Evolutionary conservation across 1,139 yeast species (phyloP), one percentile per base, ranked within the genome.

Genomic region (Suhomyces chickasaworum): DNA sequence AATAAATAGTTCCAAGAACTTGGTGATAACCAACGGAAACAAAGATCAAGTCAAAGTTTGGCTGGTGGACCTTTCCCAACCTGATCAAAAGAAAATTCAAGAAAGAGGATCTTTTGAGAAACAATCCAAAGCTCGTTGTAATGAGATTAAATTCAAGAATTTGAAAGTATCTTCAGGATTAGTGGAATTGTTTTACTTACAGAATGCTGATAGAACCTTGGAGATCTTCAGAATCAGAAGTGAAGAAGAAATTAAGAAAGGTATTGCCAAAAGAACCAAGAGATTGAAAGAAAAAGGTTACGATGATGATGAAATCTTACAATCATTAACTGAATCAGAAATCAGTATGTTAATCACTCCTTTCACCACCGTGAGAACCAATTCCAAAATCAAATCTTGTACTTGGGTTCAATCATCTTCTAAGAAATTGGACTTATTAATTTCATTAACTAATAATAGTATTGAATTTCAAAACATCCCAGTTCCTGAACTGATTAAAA

Each of bases 41-140:
- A 90, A 86, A 52, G 86, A 87, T 53, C 95, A 90, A 62, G 78
- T 89, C 33, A 89, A 89, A 61, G 77, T 90, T 13, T 93, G 99
- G 98, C 66, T 70, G 27, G 60, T 90, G 18, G 81, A 88, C 56
- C 64, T 86, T 38, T 52, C 61, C 1, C 71, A 70, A 22, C 77
- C 75, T n/a, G 86, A 81, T 47, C 71, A 72, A 27, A 54, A 61
- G 31, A 86, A 84, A 56, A 53, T 93, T 3, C 57, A 58, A 2
- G 89, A 83, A 57, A 68, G 74, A 45, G 98, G 98, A 0, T 56
- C 70, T 4, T 77, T 87, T 55, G 88, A 85, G 53, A 89, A 91
- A 59, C 87, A 83, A 60, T 86, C 96, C 62, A 86, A 83, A 55
- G 80, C 88, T 43, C 78, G 96, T 58, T 87, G 93, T 46, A 69